A percentile compares a stretch with the other conserved stretches of the same genome.
phyloP scores from a whole-genome alignment of 2,329 filamentous ascomycete genomes.

The Diplodia mutila region DNA sequence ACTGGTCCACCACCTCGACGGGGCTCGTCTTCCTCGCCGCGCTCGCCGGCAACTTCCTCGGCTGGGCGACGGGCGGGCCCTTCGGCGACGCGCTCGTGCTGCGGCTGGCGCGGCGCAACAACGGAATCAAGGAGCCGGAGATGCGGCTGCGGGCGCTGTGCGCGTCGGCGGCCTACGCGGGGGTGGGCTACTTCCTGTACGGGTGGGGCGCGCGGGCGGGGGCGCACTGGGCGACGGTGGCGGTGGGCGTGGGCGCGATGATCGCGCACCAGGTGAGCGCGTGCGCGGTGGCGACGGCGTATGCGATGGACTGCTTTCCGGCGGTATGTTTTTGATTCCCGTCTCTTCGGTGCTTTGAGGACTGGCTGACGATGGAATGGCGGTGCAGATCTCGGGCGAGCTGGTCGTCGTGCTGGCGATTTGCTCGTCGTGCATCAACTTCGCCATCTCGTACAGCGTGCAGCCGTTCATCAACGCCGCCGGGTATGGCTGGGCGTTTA shows the following conservation, averaged over 20 bases:
- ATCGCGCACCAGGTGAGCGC: conserved; percentile 48
- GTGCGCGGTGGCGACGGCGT: conserved; percentile 46
- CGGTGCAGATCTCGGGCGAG: conserved; percentile 12
- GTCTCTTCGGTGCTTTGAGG: too few relatives aligned
- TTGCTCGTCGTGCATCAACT: conserved; percentile 22
- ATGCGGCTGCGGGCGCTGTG: conserved; percentile 51
- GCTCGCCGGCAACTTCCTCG: conserved; percentile 31
- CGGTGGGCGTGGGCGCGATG: conserved; percentile 44
- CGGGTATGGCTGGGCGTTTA: conserved; percentile 37
- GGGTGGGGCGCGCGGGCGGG: conserved; percentile 44
- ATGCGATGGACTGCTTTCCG: conserved; percentile 49
- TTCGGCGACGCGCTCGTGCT: conserved; percentile 34
- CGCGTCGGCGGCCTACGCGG: conserved; percentile 39
- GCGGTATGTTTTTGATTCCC: conserved; percentile 24
- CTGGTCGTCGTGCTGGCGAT: conserved; percentile 23
- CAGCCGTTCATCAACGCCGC: conserved; percentile 46
- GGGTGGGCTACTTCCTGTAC: conserved; percentile 44
- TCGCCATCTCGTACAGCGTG: conserved; percentile 37
- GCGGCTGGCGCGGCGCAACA: conserved; percentile 40
- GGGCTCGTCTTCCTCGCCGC: conserved; percentile 33
- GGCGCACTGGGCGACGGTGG: conserved; percentile 42
- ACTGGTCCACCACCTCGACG: conserved; percentile 40
- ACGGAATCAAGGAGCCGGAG: conserved; percentile 43
- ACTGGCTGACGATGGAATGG: not conserved
- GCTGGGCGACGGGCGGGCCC: conserved; percentile 18